Base-by-base conservation (phyloP, 352 stramenopile species). In the Pythium oligandrum region DNA sequence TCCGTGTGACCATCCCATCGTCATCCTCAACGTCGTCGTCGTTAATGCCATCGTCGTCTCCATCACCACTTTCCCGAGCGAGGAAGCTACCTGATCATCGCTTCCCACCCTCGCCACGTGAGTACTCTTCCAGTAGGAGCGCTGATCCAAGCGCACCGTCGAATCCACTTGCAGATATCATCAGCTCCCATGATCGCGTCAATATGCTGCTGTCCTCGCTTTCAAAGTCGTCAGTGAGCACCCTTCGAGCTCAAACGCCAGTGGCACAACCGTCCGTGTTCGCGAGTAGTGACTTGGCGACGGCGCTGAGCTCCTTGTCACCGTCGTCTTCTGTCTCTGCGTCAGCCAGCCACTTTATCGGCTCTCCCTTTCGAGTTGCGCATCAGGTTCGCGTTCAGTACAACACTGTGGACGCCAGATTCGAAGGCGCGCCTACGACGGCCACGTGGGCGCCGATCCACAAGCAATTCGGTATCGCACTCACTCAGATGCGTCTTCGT, bases 371-470 rank as follows among this genome's bases (percentile, higher is more conserved):
- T 47, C 59, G 62, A 42, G 70, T 77, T 40, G 70, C 73, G 0
- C 75, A 84, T 44, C 53, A 74, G 30, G 42, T 83, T 5, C 77
- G 72, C 35, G 70, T 86, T 34, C 69, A 68, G 32, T 83, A 74
- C 71, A 82, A 86, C 61, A 79, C 75, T 12, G 48, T 78, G 11
- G 66, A 78, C 30, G 75, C 75, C 39, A 63, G 73, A 44, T 83
- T 79, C 48, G 70, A 86, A 48, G 73, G 75, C 12, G 73, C 50
- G 1, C 75, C 71, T 0, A 31, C 48, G 7, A 63, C 55, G 2
- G 50, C 55, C 4, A 62, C 73, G 31, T 79, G 63, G 73, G 51
- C 43, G 12, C 39, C 61, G 10, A 54, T 83, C 10, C 73, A 81
- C 48, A 51, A 68, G 11, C 78, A 88, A 43, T 88, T 88, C 48